Percentiles rank a stretch among this genome's conserved stretches.
These are phyloP conservation scores for Tillandsia fasciculata DNA, from an alignment of 176 grass and related monocot genomes.

Conservation along the genomic window DNA sequence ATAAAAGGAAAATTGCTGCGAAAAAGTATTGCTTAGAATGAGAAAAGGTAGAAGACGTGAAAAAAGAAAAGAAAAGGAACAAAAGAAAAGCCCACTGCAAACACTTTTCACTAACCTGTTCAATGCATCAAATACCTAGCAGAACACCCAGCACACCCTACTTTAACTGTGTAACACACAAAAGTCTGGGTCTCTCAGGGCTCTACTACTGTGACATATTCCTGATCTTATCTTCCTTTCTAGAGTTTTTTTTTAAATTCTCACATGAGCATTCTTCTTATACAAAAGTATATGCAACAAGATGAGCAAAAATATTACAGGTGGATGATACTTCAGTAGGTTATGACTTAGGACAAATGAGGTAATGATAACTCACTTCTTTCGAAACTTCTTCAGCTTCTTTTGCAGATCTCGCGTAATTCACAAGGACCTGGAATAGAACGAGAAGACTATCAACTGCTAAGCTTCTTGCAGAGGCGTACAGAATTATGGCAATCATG, in stretches of 20 bases:
- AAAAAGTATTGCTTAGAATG: too few relatives aligned
- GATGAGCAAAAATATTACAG: background rate
- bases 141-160: too few relatives aligned
- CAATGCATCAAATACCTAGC: too few relatives aligned
- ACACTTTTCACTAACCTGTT: too few relatives aligned
- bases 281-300: background rate
- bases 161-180: too few relatives aligned
- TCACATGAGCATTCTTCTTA: background rate
- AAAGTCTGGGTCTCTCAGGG: too few relatives aligned
- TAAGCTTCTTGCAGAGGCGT: background rate
- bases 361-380: slow-evolving; percentile 42
- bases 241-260: background rate
- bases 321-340: background rate
- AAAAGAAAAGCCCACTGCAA: too few relatives aligned
- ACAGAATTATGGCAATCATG: slow-evolving; percentile 4
- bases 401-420: slow-evolving; percentile 88
- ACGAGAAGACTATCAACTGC: slow-evolving; percentile 7
- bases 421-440: slow-evolving; percentile 75
- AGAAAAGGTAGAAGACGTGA: too few relatives aligned
- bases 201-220: too few relatives aligned
- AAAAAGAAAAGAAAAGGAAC: too few relatives aligned
- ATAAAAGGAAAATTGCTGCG: too few relatives aligned
- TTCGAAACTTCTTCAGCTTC: slow-evolving; percentile 94
- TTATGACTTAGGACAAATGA: background rate
- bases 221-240: too few relatives aligned